Evolutionary conservation across 345 rosid species (phyloP), one percentile per base, ranked within the genome.

Genomic region (Sisymbrium altissimum): DNA sequence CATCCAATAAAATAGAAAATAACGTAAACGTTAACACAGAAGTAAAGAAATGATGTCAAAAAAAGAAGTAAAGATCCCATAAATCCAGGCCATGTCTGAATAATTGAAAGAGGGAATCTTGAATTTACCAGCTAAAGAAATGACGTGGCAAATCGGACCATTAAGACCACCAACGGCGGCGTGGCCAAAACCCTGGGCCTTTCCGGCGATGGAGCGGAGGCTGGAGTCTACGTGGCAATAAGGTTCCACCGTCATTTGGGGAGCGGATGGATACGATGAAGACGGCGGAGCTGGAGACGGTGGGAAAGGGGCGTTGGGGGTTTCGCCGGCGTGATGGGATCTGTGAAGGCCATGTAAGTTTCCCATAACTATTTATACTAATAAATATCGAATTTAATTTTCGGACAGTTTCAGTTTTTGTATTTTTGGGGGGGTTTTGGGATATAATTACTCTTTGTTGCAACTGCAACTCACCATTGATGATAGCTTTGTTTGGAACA

Each of bases 141-240:
- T 85, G 84, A 95, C 97, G 52, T 21, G 81, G 66, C 84, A 87
- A 57, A 92, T 70, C 13, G 84, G 81, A 15, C 97, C 96, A 44
- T 77, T 83, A 46, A 92, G 87, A 41, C 99, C 99, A 39, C 99
- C 99, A 36, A 85, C 74, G 69, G 99, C 92, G 53, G 58, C 68
- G 65, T 86, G 89, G 33, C 99, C 97, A 48, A 92, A 92, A 23
- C 99, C 99, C 71, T 95, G 92, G 8, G 97, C 97, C 35, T 87
- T 88, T 53, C 86, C 87, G 30, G 99, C 92, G 39, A 95, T 97
- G 27, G 86, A 86, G 50, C 96, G 90, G 33, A 92, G 78, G 86
- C 73, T 64, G 73, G 85, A 84, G 78, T 95, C 97, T 55, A 82
- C 89, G 53, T 83, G 80, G 50, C 85, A 66, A 61, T 92, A 95